Conservation (phyloP, 495 filamentous ascomycete species). For the Aspergillus olivimuriae region DNA sequence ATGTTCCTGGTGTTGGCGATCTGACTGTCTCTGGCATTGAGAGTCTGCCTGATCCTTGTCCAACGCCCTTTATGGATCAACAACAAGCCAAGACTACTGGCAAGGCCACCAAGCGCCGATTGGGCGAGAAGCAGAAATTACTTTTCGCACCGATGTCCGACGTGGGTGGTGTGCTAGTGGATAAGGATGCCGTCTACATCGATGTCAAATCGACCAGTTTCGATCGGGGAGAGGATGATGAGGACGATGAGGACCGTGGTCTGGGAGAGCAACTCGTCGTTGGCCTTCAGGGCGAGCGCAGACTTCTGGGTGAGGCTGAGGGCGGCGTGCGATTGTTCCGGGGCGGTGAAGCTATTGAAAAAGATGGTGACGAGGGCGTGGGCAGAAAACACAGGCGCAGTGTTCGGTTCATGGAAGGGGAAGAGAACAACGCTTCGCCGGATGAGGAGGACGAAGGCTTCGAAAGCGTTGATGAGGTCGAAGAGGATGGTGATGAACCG, state of each 20-base stretch:
- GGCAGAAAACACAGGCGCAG: constrained; percentile 68
- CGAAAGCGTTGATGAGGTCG: constrained; percentile 55
- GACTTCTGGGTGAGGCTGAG: constrained; percentile 73
- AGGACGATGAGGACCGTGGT: constrained; percentile 63
- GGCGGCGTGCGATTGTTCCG: constrained; percentile 78
- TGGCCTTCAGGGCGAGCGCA: constrained; percentile 75
- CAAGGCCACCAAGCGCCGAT: constrained; percentile 63
- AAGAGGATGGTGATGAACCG: constrained; percentile 37
- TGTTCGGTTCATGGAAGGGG: constrained; percentile 53
- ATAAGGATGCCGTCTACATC: constrained; percentile 77
- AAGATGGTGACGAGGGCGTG: constrained; percentile 50
- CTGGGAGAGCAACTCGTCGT: constrained; percentile 91
- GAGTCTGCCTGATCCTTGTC: constrained; percentile 85
- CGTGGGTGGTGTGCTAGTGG: constrained; percentile 81
- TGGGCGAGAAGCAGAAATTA: constrained; percentile 94
- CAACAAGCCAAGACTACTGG: constrained; percentile 74
- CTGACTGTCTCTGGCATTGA: constrained; percentile 80
- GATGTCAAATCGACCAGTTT: constrained; percentile 72
- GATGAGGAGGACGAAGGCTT: constrained; percentile 58
- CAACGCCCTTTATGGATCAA: constrained; percentile 85
- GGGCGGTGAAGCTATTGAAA: constrained; percentile 62
- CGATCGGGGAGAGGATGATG: constrained; percentile 54
- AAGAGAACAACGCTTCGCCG: constrained; percentile 45
- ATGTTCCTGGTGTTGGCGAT: constrained; percentile 93
- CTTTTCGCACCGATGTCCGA: constrained; percentile 97